Conservation (phyloP, 306 rosid genomes). For the Parietaria judaica region DNA sequence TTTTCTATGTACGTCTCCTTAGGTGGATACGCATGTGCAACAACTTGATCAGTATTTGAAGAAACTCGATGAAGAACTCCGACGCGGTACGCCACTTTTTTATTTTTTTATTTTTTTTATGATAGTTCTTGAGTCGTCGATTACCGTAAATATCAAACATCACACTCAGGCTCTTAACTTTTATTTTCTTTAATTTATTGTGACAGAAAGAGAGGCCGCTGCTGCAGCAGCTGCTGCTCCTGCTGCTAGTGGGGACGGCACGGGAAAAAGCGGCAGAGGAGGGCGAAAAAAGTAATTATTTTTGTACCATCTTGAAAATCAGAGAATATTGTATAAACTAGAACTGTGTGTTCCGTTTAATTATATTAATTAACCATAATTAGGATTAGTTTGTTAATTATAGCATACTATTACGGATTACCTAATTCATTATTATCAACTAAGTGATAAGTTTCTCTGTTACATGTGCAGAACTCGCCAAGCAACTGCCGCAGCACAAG, state of each 20-base stretch:
- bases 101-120: constrained; percentile 19
- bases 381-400: no score
- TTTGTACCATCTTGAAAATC: neutral
- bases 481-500: constrained; percentile 17
- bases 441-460: neutral
- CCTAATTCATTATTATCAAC: neutral
- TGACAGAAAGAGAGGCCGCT: constrained; percentile 61
- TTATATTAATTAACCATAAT: no score
- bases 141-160: neutral
- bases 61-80: constrained; percentile 72
- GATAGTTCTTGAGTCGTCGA: neutral
- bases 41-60: constrained; percentile 95
- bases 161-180: constrained; percentile 3
- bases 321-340: no score
- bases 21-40: constrained; percentile 89
- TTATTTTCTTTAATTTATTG: constrained; percentile 8
- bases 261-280: constrained; percentile 67
- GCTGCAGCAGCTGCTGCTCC: constrained; percentile 41
- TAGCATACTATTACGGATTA: no score
- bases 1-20: constrained; percentile 22
- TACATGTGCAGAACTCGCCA: constrained; percentile 34
- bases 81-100: constrained; percentile 52
- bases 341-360: no score
- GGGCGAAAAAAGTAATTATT: constrained; percentile 69
- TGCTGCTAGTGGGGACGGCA: constrained; percentile 46